A percentile compares a stretch with the other conserved stretches of the same genome.
Evolutionary conservation across 805 yeast genomes (phyloP).

Genomic region (Ogataea sp.): DNA sequence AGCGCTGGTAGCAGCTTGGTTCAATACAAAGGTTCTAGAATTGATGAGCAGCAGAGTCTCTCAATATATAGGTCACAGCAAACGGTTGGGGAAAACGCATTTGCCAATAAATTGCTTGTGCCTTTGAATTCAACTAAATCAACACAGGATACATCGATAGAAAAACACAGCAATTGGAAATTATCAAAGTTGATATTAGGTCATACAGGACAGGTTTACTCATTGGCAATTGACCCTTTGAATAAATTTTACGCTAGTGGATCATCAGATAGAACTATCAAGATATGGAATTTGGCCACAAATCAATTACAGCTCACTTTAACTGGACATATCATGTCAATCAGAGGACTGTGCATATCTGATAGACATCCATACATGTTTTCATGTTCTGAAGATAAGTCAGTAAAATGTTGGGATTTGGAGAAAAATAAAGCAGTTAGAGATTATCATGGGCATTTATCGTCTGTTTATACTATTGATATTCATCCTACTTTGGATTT

Average conservation of each 20-base stretch:
- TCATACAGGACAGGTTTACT: constrained; percentile 88
- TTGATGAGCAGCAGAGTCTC: not conserved
- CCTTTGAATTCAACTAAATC: constrained; percentile 18
- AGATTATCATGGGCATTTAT: constrained; percentile 90
- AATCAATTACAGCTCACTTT: constrained; percentile 65
- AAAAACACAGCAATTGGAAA: constrained; percentile 57
- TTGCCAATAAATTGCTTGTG: constrained; percentile 17
- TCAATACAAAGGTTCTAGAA: too few relatives aligned
- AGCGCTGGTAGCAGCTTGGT: too few relatives aligned
- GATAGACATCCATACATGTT: constrained; percentile 79
- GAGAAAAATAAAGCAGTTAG: constrained; percentile 76
- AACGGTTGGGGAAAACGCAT: constrained; percentile 10
- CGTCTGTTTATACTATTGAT: constrained; percentile 79
- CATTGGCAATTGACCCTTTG: constrained; percentile 76
- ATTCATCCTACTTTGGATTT: constrained; percentile 84
- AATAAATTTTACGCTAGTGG: constrained; percentile 93
- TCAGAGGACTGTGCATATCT: constrained; percentile 68
- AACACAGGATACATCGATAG: not conserved
- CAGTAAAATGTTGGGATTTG: constrained; percentile 93
- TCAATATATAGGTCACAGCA: not conserved
- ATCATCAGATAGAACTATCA: constrained; percentile 79
- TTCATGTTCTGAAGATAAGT: constrained; percentile 88
- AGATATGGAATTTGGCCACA: constrained; percentile 82
- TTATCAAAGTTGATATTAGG: constrained; percentile 72
- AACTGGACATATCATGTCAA: constrained; percentile 89